Evolutionary conservation across 2,329 filamentous ascomycete species (phyloP), one percentile per base, ranked within the genome.

Genomic region (Colletotrichum brevisporum): DNA sequence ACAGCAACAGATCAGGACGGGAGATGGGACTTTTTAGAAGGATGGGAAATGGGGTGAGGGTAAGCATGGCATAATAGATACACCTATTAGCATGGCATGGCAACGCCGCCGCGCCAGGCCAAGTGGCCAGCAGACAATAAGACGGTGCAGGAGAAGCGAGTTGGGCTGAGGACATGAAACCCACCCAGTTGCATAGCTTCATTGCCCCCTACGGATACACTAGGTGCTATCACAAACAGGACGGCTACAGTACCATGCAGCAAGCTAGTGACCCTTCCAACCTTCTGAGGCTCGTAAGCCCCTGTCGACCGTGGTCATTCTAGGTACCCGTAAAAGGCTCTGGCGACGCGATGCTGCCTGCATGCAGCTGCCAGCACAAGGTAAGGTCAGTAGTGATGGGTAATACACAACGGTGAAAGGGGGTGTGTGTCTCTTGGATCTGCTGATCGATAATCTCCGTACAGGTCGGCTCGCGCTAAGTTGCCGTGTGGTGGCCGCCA

Each of bases 111-210:
- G 10, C 8, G 9, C 27, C 27, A 31, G 27, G 27, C 27, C 27
- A 31, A 31, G 27, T 31, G 27, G 27, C 27, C 41, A 65, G 41
- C 48, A 53, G 50, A 48, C 54, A 31, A 36, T 10, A 48, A 52
- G 48, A 58, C 31, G 39, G 48, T 48, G 50, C 59, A 52, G 39
- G 39, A 39, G 62, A 54, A 58, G 65, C 61, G 31, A 60, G 41
- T 47, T 68, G 66, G 61, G 66, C 66, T 69, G 66, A 59, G 62
- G 36, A 61, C 13, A 24, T 69, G 66, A 66, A 69, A 66, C 66
- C 63, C 66, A 60, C 60, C 65, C 60, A 68, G 60, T 65, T 64
- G 54, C 62, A 66, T 69, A 18, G 59, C 65, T 45, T 68, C 26
- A 43, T 64, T 48, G 12, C 18, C 59, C 52, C 45, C 27, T 52